A percentile compares a stretch with the other conserved stretches of the same genome.
These are phyloP conservation scores for Lichtheimia ornata DNA, from an alignment of 371 early-diverging fungal species.

Conservation along the genomic window DNA sequence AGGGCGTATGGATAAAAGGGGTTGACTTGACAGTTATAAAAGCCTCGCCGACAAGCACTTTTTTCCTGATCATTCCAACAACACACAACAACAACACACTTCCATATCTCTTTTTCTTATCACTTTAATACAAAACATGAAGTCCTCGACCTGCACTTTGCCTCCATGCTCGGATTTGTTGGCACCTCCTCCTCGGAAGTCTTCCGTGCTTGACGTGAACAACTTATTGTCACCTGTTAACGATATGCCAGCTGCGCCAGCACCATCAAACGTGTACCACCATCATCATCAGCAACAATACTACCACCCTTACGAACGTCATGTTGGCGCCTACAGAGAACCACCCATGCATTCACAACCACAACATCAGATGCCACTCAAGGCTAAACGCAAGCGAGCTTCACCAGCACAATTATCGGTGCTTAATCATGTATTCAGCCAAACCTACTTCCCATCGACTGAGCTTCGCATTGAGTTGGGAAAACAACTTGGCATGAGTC, in stretches of 20 bases:
- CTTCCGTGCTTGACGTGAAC: slow-evolving; percentile 9
- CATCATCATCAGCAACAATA: slow-evolving; percentile 8
- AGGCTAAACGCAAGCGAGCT: slow-evolving; percentile 52
- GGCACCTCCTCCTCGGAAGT: slow-evolving; percentile 6
- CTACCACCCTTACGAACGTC: neutral
- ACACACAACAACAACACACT: slow-evolving; percentile 7
- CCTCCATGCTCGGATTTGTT: slow-evolving; percentile 42
- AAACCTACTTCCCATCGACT: slow-evolving; percentile 64
- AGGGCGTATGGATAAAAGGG: slow-evolving; percentile 1
- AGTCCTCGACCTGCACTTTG: slow-evolving; percentile 26
- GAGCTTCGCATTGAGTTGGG: slow-evolving; percentile 84
- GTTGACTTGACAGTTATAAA: neutral
- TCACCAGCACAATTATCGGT: slow-evolving; percentile 53
- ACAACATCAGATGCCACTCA: slow-evolving; percentile 24
- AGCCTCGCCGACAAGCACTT: neutral
- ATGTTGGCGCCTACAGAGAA: too few species aligned
- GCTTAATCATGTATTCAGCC: slow-evolving; percentile 52
- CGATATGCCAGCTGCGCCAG: neutral
- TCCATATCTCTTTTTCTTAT: neutral
- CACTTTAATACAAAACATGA: neutral
- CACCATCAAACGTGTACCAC: neutral
- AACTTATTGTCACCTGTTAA: slow-evolving; percentile 1
- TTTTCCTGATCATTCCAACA: slow-evolving; percentile 5
- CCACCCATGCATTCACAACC: neutral
- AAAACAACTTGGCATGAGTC: slow-evolving; percentile 84